A percentile compares a stretch with the other conserved stretches of the same genome.
Conservation (phyloP, 2,329 filamentous ascomycete species). For the Botrytis hyacinthi region DNA sequence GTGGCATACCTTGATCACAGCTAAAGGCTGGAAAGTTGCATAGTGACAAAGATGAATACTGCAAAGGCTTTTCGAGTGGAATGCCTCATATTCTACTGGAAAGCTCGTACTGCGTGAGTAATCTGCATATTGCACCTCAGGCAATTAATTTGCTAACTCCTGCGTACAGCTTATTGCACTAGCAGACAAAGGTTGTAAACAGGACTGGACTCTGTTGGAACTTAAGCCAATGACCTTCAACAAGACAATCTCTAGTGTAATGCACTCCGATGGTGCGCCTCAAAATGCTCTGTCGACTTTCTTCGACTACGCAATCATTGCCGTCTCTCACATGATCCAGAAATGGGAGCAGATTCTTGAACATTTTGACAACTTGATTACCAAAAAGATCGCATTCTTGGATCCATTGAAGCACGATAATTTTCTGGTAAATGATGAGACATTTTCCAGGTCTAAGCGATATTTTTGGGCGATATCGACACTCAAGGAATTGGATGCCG, state of each 20-base stretch:
- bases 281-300: not conserved
- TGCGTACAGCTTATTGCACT: too few relatives aligned
- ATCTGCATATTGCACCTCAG: too few relatives aligned
- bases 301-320: not conserved
- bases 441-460: not conserved
- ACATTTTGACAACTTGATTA: not conserved
- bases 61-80: too few relatives aligned
- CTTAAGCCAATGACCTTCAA: too few relatives aligned
- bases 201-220: too few relatives aligned
- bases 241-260: not conserved
- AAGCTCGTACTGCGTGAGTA: too few relatives aligned
- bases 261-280: not conserved
- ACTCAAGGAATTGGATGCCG: not conserved
- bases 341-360: not conserved
- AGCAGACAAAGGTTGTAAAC: too few relatives aligned
- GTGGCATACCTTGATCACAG: too few relatives aligned
- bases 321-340: not conserved
- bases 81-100: too few relatives aligned
- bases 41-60: too few relatives aligned
- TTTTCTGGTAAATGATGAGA: not conserved
- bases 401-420: not conserved
- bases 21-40: too few relatives aligned
- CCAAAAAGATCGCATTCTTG: not conserved
- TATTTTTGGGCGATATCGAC: not conserved
- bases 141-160: too few relatives aligned